A percentile compares a stretch with the other conserved stretches of the same genome.
Conservation (phyloP, 106 monocot genomes). For the Dactylorhiza incarnata region DNA sequence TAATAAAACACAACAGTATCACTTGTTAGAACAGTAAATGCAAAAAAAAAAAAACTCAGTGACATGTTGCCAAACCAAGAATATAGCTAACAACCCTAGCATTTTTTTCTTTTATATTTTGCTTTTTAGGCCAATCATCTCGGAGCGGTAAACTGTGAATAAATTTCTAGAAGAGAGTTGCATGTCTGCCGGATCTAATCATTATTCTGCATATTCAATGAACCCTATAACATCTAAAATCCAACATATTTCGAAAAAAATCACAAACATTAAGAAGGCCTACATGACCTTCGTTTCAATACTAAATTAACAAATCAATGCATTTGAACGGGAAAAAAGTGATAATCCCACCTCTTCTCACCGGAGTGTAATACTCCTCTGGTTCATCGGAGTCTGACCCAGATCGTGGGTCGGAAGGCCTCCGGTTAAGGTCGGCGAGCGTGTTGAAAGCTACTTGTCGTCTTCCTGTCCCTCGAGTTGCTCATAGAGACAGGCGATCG, state of each 20-base stretch:
- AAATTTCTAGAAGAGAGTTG: no score
- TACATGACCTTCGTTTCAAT: background rate
- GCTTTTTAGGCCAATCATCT: no score
- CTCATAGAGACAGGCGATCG: conserved; percentile 9
- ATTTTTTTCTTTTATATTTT: no score
- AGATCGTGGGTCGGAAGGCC: conserved; percentile 30
- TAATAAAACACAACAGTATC: no score
- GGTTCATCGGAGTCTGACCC: conserved; percentile 63
- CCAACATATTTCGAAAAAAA: background rate
- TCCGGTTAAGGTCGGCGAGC: conserved; percentile 67
- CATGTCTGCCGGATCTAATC: no score
- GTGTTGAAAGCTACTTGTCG: conserved; percentile 29
- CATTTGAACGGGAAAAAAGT: background rate
- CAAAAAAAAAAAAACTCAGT: no score
- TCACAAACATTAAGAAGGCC: no score
- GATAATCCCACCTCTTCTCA: conserved; percentile 59
- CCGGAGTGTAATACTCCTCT: conserved; percentile 82
- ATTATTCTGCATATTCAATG: background rate
- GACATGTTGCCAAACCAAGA: no score
- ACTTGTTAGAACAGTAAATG: no score
- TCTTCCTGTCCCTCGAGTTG: conserved; percentile 24
- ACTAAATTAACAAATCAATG: background rate
- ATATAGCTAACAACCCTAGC: no score
- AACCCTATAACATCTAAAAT: background rate
- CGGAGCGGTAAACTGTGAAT: no score